Evolutionary conservation across 306 rosid species (phyloP), one percentile per base, ranked within the genome.

Genomic region (Gastrolobium villosum): DNA sequence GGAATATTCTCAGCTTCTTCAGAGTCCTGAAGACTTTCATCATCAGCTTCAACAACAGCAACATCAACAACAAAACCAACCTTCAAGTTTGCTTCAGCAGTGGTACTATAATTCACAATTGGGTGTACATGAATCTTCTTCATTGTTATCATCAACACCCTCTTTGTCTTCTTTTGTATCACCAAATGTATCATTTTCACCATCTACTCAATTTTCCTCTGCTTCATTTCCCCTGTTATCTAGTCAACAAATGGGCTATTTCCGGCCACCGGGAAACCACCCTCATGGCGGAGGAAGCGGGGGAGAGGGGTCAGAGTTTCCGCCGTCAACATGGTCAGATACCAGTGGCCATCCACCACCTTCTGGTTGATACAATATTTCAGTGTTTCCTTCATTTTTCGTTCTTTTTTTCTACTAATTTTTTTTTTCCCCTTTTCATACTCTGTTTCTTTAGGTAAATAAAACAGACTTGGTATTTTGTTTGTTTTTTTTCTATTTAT

Each of bases 1-100:
- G 63, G 86, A 92, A 48, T 95, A 95, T 31, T 89, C 94, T 39
- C 96, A 90, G 75, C 82, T 92, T 67, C 86, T 91, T 5, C 99
- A 91, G 65, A 91, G 81, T 83, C 62, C 94, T 14, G 84, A 80
- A 6, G 89, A 92, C 20, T 67, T 90, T 63, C 90, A 63, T 0
- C 84, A 81, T 15, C 87, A 68, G 28, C 84, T 80, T 14, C 85
- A 69, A 13, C 77, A 56, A 1, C 85, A 63, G 1, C 84, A 1
- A 39, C 59, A 28, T 0, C 75, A 35, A 1, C 79, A 72, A 0
- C 82, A 84, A 7, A 36, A 63, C 37, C 65, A 13, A 34, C 63
- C 87, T 1, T 26, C 92, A 6, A 83, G 35, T 69, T 79, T 87
- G 74, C 32, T 86, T 5, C 92, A 90, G 10, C 96, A 94, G 66